A percentile compares a stretch with the other conserved stretches of the same genome.
Conservation (phyloP, 495 filamentous ascomycete genomes). For the Elaphomyces granulatus region DNA sequence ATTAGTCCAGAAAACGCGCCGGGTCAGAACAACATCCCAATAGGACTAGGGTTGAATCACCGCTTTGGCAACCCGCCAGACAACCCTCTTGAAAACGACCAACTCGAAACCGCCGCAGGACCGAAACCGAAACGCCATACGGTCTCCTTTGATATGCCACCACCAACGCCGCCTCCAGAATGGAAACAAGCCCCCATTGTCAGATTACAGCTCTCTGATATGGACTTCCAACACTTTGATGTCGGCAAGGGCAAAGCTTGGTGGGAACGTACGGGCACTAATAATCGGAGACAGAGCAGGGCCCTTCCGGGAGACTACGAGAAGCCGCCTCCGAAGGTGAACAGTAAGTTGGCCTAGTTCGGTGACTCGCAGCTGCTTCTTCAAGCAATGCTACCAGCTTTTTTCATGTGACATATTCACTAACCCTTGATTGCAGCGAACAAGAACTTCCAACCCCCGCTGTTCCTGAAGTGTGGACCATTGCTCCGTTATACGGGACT, state of each 20-base stretch:
- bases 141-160: slow-evolving; percentile 35
- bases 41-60: neutral
- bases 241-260: slow-evolving; percentile 30
- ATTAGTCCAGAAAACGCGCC: too few relatives aligned
- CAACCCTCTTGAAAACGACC: slow-evolving; percentile 9
- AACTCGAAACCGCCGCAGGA: slow-evolving; percentile 14
- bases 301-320: slow-evolving; percentile 28
- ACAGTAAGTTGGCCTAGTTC: slow-evolving; percentile 21
- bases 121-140: slow-evolving; percentile 26
- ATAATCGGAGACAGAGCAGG: slow-evolving; percentile 28
- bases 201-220: slow-evolving; percentile 22
- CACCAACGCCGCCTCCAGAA: slow-evolving; percentile 32
- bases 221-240: slow-evolving; percentile 30
- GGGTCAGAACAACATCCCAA: neutral
- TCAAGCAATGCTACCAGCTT: too few relatives aligned
- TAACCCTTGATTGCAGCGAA: too few relatives aligned
- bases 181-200: slow-evolving; percentile 28
- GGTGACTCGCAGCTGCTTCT: too few relatives aligned
- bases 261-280: slow-evolving; percentile 28
- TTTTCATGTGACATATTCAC: too few relatives aligned
- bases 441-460: slow-evolving; percentile 63
- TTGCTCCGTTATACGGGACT: slow-evolving; percentile 83
- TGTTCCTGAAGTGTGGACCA: slow-evolving; percentile 83
- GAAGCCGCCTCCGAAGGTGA: slow-evolving; percentile 23
- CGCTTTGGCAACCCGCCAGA: slow-evolving; percentile 7